Conservation (phyloP, 371 early-diverging fungal species). For the Dinochytrium kinnereticum region DNA sequence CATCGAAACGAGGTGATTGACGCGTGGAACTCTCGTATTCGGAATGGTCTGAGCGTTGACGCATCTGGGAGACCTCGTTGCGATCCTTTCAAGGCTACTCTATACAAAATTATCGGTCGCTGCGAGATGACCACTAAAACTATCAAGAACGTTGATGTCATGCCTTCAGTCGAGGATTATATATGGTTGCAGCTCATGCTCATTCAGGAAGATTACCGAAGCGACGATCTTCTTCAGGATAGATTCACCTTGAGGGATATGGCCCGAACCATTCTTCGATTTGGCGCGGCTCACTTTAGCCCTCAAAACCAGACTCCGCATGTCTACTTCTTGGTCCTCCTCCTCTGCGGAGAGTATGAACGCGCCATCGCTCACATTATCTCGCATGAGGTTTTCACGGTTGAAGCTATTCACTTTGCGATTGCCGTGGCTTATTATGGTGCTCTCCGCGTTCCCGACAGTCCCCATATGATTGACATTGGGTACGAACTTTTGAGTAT, state of each 20-base stretch:
- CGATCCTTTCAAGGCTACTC: constrained; percentile 86
- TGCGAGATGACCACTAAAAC: constrained; percentile 75
- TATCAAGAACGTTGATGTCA: constrained; percentile 58
- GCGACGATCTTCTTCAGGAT: constrained; percentile 56
- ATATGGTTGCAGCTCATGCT: constrained; percentile 80
- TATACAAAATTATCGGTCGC: constrained; percentile 87
- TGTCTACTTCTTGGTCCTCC: constrained; percentile 79
- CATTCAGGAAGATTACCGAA: constrained; percentile 61
- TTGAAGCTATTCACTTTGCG: constrained; percentile 92
- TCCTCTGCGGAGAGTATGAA: constrained; percentile 89
- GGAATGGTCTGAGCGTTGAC: constrained; percentile 28
- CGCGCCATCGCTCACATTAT: constrained; percentile 72
- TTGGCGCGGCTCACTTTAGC: constrained; percentile 73
- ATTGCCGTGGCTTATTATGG: constrained; percentile 81
- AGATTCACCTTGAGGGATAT: constrained; percentile 71
- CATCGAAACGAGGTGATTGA: constrained; percentile 56
- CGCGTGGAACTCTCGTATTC: constrained; percentile 59
- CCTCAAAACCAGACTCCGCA: constrained; percentile 71
- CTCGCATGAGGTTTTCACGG: constrained; percentile 56
- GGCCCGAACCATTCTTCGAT: constrained; percentile 65
- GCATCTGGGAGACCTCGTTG: constrained; percentile 26
- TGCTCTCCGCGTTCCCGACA: constrained; percentile 69
- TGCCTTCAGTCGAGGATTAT: constrained; percentile 79
- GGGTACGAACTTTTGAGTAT: constrained; percentile 37
- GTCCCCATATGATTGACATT: constrained; percentile 45